phyloP scores from a whole-genome alignment of 1,284 basidiomycete genomes.

The Malassezia japonica region DNA sequence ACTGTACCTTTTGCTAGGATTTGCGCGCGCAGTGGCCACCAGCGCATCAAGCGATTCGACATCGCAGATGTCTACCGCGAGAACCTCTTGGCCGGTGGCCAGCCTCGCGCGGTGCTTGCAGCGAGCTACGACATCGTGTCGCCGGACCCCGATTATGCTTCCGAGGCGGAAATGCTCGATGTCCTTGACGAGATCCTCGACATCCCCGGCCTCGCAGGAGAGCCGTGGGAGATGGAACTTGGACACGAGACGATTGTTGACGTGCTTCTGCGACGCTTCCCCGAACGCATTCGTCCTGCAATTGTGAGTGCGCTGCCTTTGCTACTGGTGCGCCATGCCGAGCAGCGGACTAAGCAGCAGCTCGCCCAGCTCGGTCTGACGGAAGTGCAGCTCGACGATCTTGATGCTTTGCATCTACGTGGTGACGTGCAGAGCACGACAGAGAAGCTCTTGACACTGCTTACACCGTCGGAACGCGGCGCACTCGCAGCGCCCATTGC shows the following conservation, averaged over 20 bases:
- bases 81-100: slow-evolving; percentile 47
- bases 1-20: slow-evolving; percentile 74
- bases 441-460: slow-evolving; percentile 23
- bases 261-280: slow-evolving; percentile 37
- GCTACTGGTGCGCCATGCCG: slow-evolving; percentile 23
- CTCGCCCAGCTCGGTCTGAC: slow-evolving; percentile 32
- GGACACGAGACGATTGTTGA: slow-evolving; percentile 37
- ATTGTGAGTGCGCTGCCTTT: slow-evolving; percentile 25
- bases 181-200: slow-evolving; percentile 42
- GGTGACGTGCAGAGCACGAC: slow-evolving; percentile 29
- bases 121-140: slow-evolving; percentile 48
- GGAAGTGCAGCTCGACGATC: slow-evolving; percentile 39
- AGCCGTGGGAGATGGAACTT: slow-evolving; percentile 42
- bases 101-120: slow-evolving; percentile 45
- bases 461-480: slow-evolving; percentile 27
- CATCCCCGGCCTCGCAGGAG: slow-evolving; percentile 35
- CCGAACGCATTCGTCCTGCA: slow-evolving; percentile 29
- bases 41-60: slow-evolving; percentile 81
- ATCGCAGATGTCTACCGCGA: slow-evolving; percentile 52
- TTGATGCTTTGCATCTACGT: slow-evolving; percentile 31
- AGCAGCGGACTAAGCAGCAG: slow-evolving; percentile 25
- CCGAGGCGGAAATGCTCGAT: slow-evolving; percentile 44
- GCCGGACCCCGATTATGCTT: slow-evolving; percentile 39
- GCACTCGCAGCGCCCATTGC: slow-evolving; percentile 48
- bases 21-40: slow-evolving; percentile 63